Base-by-base conservation (phyloP, 2,329 filamentous ascomycete species). In the Xylariaceae sp. region DNA sequence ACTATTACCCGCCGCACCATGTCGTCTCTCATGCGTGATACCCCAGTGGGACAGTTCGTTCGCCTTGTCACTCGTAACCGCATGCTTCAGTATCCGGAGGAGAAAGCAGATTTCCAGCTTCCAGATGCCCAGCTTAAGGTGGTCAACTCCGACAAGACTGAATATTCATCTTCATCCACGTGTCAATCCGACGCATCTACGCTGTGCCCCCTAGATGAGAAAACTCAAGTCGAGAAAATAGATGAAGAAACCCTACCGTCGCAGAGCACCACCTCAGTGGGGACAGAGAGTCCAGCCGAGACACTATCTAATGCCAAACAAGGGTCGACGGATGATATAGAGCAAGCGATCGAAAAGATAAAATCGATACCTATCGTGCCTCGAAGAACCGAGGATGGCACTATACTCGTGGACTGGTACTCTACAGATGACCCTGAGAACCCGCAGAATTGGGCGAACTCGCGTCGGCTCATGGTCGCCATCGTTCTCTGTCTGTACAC, bases 401-500 rank as follows among this genome's bases (percentile, higher is more conserved):
- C 61, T 4, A 67, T 71, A 9, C 63, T 65, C n/a, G 47, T 58
- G 15, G 47, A 37, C 16, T 51, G 27, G 58, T 65, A 83, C 64
- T 77, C 73, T 36, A 79, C 77, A 13, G 81, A 84, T 54, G 82
- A 84, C 58, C 66, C 72, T 3, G 79, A 73, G 23, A 56, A 35
- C 7, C 43, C 43, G 2, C 42, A 7, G 10, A 43, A 42, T 11
- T 47, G 16, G 81, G 70, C 72, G 15, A 68, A 72, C 53, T 44
- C 60, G 16, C 78, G 77, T 64, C 75, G 77, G 6, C 51, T 66
- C 11, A 65, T 72, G 55, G 65, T 82, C 35, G 66, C 73, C 3
- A 11, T 74, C 35, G 61, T 81, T 45, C 81, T 80, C 54, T 79
- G 78, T 53, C 58, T 83, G 4, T 86, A 81, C 73, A 87, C 84